Conservation (phyloP, 768 basidiomycete species). For the Serendipita sp. region DNA sequence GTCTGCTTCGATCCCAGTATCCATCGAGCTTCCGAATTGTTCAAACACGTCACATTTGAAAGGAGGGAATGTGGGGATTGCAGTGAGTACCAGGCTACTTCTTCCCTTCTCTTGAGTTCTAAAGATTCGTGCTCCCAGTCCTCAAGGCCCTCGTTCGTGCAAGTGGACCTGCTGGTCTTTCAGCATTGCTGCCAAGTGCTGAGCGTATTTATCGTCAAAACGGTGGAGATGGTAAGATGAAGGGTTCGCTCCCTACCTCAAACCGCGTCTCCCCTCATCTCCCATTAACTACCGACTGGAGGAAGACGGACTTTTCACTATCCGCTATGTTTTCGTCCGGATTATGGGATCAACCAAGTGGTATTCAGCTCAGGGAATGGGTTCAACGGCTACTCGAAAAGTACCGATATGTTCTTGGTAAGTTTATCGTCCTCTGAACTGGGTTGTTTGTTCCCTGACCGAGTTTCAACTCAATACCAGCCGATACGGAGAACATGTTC, state of each 20-base stretch:
- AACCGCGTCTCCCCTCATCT: slow-evolving; percentile 9
- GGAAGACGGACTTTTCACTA: slow-evolving; percentile 13
- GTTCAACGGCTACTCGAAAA: slow-evolving; percentile 7
- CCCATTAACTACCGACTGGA: slow-evolving; percentile 12
- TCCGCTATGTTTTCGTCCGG: slow-evolving; percentile 8
- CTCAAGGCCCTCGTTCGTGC: slow-evolving; percentile 19
- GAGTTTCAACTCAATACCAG: neutral
- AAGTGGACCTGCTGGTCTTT: slow-evolving; percentile 21
- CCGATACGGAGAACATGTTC: neutral
- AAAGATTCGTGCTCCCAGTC: slow-evolving; percentile 10
- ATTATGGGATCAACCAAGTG: neutral
- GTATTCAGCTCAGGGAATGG: slow-evolving; percentile 6
- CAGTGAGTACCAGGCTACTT: slow-evolving; percentile 3
- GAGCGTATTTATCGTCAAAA: slow-evolving; percentile 3
- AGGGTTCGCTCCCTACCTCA: neutral
- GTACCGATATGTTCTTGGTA: slow-evolving; percentile 12
- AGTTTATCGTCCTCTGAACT: neutral
- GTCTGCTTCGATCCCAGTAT: slow-evolving; percentile 15
- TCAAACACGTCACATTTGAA: slow-evolving; percentile 23
- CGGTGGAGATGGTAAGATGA: neutral
- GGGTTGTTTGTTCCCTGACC: neutral
- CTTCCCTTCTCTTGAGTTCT: too few species aligned
- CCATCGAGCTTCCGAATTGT: slow-evolving; percentile 16
- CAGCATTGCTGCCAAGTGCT: slow-evolving; percentile 22
- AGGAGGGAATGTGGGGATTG: slow-evolving; percentile 24